phyloP scores from a whole-genome alignment of 2,329 filamentous ascomycete genomes.

The Sclerotinia nivalis region DNA sequence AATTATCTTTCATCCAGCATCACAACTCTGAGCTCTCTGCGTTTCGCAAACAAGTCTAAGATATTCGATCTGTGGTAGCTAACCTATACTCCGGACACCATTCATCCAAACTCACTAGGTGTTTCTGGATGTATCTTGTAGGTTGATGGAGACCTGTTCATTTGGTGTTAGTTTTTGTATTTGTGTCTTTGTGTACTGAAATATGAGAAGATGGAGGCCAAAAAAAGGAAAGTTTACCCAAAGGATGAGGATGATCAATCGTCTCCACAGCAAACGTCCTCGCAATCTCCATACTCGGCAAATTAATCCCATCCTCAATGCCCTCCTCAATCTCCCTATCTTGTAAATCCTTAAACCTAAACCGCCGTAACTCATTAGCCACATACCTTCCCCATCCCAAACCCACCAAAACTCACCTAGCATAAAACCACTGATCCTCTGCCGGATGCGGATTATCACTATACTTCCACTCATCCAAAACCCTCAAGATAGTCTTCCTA shows the following conservation, averaged over 20 bases:
- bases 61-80: slow-evolving; percentile 23
- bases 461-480: slow-evolving; percentile 39
- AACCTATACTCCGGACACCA: slow-evolving; percentile 38
- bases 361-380: not conserved
- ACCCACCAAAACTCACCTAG: slow-evolving; percentile 28
- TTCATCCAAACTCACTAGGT: slow-evolving; percentile 33
- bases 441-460: slow-evolving; percentile 31
- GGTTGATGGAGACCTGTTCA: slow-evolving; percentile 35
- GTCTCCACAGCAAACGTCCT: slow-evolving; percentile 40
- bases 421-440: slow-evolving; percentile 41
- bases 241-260: slow-evolving; percentile 40
- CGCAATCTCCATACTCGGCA: slow-evolving; percentile 39
- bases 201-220: not conserved
- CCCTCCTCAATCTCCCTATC: slow-evolving; percentile 31
- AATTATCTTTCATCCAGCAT: not conserved
- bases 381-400: not conserved
- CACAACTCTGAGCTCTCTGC: not conserved
- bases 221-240: slow-evolving; percentile 29
- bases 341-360: slow-evolving; percentile 34
- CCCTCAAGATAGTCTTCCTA: slow-evolving; percentile 40
- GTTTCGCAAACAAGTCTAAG: not conserved
- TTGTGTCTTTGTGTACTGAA: too few relatives aligned
- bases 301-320: slow-evolving; percentile 34
- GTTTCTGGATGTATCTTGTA: slow-evolving; percentile 32
- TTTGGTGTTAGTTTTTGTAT: not conserved